Base-by-base conservation (phyloP, 495 filamentous ascomycete genomes). In the Hypomontagnella submonticulosa region DNA sequence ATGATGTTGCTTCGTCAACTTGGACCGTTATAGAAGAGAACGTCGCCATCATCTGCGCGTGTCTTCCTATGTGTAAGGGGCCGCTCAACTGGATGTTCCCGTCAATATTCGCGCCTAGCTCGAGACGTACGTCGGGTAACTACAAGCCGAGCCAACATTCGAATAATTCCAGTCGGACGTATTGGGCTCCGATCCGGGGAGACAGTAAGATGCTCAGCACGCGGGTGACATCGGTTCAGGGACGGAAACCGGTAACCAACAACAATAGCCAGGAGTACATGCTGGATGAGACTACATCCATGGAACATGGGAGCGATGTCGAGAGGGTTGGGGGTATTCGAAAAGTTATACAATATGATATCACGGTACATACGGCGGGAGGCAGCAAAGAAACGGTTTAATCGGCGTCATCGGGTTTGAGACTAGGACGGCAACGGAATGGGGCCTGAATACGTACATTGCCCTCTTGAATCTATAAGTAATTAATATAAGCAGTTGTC, bases 21-120 rank as follows among this genome's bases (percentile, higher is more conserved):
- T 85, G 79, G 79, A 80, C 80, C 4, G 67, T 79, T 3, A 74
- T 81, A 43, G 81, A 84, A 58, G 70, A 76, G 19, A 78, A 80
- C 48, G 65, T 79, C 1, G 80, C 76, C 4, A 79, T 83, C 38
- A 79, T 83, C 19, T 82, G 78, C 57, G 80, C 80, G 20, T 82
- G 77, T 52, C 72, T 84, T 7, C 82, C 81, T 30, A 69, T 69
- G 66, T 69, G 66, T 10, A 69, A 65, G 38, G 66, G 55, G 0
- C 66, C 66, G 10, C 50, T 69, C 3, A 69, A 62, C 56, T 63
- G 61, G 56, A 15, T 69, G 15, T 69, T 65, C 36, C 66, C 66
- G n/a, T 60, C 60, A 2, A 60, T 69, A 23, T 69, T 69, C 19
- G 56, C 34, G 2, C 33, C 55, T 10, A 16, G 27, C 9, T 38